Evolutionary conservation across 495 filamentous ascomycete genomes (phyloP).

Genomic region (Penicillium antarcticum): DNA sequence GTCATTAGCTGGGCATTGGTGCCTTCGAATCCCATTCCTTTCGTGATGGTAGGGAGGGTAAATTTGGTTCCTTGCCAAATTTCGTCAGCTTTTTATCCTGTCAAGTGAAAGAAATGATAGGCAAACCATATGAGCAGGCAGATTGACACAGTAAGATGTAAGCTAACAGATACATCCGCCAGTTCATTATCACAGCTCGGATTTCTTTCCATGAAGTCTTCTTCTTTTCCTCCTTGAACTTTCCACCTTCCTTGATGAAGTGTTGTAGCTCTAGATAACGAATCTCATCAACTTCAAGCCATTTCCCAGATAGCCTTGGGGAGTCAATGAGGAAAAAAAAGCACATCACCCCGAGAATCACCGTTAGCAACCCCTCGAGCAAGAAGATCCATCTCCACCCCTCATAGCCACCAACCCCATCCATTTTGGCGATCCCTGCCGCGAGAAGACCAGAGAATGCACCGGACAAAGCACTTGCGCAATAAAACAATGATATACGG

Average conservation of each 20-base stretch:
- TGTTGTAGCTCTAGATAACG: conserved; percentile 23
- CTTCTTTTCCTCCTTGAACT: conserved; percentile 17
- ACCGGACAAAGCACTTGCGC: conserved; percentile 56
- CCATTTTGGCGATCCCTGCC: conserved; percentile 63
- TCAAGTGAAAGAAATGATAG: neutral
- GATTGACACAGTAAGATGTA: conserved; percentile 27
- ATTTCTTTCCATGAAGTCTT: conserved; percentile 20
- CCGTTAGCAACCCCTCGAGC: conserved; percentile 55
- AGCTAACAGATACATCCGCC: conserved; percentile 27
- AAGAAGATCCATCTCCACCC: conserved; percentile 77
- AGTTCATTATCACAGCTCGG: conserved; percentile 18
- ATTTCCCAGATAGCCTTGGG: conserved; percentile 13
- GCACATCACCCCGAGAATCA: conserved; percentile 53
- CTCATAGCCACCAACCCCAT: conserved; percentile 54
- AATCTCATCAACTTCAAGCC: conserved; percentile 25
- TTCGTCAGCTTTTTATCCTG: no score
- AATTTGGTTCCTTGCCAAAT: conserved; percentile 22
- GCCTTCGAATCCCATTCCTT: conserved; percentile 26
- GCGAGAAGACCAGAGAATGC: conserved; percentile 68
- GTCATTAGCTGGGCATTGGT: conserved; percentile 32
- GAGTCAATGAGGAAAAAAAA: conserved; percentile 47
- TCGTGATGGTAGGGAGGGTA: conserved; percentile 29
- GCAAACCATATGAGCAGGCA: conserved; percentile 24
- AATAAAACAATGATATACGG: conserved; percentile 59
- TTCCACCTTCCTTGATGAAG: conserved; percentile 31